These are phyloP conservation scores for Rhizoctonia solani DNA, from an alignment of 1,284 basidiomycete genomes.

Conservation along the genomic window DNA sequence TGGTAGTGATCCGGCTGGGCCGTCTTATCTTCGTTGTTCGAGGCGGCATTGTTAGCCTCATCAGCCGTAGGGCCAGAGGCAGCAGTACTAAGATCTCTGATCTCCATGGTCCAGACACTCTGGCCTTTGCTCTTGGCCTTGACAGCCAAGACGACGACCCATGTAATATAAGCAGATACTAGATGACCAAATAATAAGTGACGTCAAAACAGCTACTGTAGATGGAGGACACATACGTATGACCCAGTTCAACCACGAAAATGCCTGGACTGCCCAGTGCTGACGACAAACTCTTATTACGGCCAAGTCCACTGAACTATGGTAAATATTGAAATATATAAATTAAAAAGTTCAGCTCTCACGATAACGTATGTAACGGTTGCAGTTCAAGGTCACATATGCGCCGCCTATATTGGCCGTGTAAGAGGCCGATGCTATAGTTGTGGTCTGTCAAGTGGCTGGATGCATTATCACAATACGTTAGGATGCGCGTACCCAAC, in stretches of 20 bases:
- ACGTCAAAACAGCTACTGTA: background rate
- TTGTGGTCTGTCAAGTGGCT: background rate
- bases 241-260: conserved; percentile 39
- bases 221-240: conserved; percentile 13
- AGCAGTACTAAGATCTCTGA: background rate
- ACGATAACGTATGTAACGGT: background rate
- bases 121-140: background rate
- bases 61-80: background rate
- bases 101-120: conserved; percentile 17
- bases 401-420: conserved; percentile 16
- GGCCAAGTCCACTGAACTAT: conserved; percentile 11
- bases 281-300: conserved; percentile 34
- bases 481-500: conserved; percentile 22
- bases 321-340: background rate
- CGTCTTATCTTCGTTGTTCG: too few relatives aligned
- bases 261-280: conserved; percentile 34
- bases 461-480: background rate
- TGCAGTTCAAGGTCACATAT: conserved; percentile 18
- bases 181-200: background rate
- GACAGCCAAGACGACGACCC: conserved; percentile 3
- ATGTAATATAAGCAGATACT: background rate
- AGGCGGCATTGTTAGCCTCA: background rate
- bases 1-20: too few relatives aligned
- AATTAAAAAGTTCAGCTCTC: background rate
- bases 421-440: conserved; percentile 25